Base-by-base conservation (phyloP, 169 alveolate genomes). In the Cryptosporidium baileyi region DNA sequence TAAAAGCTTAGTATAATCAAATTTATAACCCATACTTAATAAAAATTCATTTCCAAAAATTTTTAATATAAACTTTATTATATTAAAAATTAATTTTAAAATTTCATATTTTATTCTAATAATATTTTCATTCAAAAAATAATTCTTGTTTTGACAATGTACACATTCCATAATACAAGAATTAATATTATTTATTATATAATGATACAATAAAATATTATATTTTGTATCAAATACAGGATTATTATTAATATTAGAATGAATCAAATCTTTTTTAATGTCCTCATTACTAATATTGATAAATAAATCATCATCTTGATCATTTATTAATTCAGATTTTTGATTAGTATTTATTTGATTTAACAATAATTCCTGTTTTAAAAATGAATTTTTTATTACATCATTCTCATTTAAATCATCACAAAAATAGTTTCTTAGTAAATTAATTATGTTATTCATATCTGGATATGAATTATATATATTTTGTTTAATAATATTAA, bases 21-120 rank as follows among this genome's bases (percentile, higher is more conserved):
- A 74, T 34, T 57, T 51, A 19, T 57, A 54, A 36, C 85, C 85
- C 65, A 57, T 74, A 54, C 74, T 74, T 41, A 74, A 19, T 4
- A 74, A 34, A 54, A 74, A 57, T 26, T 74, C 85, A n/a, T 36
- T 74, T 34, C 85, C 85, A 74, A 74, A 51, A 40, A 28, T 17
- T 24, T 54, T 38, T 22, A 74, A 38, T 5, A 74, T 6, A 2
- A 59, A 54, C 13, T 74, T 51, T 13, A 74, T 8, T 2, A 47
- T 11, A 8, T 24, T 22, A 8, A 74, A 17, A 36, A 74, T 19
- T 5, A 74, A 9, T 17, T 65, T 44, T 2, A 62, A n/a, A 40
- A 62, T 62, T 24, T 62, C 61, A 38, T 40, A 62, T n/a, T 62
- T 62, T 13, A 44, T 15, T 4, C 3, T 41, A 4, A 62, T 7